Conservation (phyloP, 495 filamentous ascomycete genomes). For the Cercophora samala region DNA sequence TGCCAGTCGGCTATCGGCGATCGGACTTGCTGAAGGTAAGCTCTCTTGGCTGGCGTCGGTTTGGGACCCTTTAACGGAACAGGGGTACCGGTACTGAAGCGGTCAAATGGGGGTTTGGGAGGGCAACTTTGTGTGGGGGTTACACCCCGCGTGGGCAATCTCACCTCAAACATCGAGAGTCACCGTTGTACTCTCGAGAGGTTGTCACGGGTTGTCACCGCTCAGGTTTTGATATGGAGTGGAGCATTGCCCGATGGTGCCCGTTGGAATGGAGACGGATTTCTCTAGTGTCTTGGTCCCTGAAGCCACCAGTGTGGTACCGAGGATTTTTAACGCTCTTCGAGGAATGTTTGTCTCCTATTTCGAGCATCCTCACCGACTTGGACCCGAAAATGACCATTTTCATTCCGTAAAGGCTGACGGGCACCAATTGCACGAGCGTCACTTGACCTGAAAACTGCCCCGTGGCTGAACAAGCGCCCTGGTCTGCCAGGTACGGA, state of each 20-base stretch:
- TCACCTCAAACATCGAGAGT: not conserved
- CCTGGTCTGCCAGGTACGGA: not conserved
- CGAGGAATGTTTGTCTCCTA: too few species aligned
- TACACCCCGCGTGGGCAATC: not conserved
- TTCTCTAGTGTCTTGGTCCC: conserved; percentile 3
- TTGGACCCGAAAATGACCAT: conserved; percentile 13
- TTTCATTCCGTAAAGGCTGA: conserved; percentile 17
- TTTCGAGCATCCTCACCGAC: not conserved
- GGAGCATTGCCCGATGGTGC: conserved; percentile 1
- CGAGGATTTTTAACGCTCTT: not conserved
- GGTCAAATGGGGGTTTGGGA: too few species aligned
- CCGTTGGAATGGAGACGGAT: not conserved
- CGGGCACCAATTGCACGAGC: conserved; percentile 6
- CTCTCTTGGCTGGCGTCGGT: not conserved
- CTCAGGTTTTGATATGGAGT: not conserved
- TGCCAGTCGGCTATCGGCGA: conserved; percentile 9
- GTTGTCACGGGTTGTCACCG: conserved; percentile 7
- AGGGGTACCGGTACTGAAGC: too few species aligned
- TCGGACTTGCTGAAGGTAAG: conserved; percentile 1
- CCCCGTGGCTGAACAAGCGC: not conserved
- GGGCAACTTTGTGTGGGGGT: not conserved
- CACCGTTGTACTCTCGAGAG: too few species aligned
- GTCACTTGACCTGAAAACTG: conserved; percentile 20
- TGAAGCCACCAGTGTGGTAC: conserved; percentile 1
- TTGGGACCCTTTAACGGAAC: not conserved